Evolutionary conservation across 441 rosid species (phyloP).

Genomic region (Brassica balearica): DNA sequence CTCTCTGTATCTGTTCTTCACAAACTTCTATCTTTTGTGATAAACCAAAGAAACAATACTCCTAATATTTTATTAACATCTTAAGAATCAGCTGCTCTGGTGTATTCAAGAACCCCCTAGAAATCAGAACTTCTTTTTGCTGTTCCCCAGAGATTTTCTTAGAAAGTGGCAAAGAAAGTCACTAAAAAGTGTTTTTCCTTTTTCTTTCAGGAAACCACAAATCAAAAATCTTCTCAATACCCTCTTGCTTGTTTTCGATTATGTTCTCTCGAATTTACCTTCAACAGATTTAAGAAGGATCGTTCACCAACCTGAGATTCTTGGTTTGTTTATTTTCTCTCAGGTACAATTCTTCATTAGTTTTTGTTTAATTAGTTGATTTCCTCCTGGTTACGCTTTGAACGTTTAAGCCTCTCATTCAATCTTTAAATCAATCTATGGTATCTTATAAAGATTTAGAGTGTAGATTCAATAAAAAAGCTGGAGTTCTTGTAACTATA

Average conservation of each 20-base stretch:
- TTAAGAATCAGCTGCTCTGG: not conserved
- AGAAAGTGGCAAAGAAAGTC: constrained; percentile 20
- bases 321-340: constrained; percentile 1
- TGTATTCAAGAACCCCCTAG: constrained; percentile 16
- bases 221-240: constrained; percentile 4
- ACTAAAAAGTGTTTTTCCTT: not conserved
- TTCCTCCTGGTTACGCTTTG: constrained; percentile 11
- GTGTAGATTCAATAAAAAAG: constrained; percentile 5
- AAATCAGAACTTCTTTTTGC: constrained; percentile 24
- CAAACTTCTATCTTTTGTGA: constrained; percentile 12
- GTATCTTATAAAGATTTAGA: not conserved
- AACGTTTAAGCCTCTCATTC: constrained; percentile 6
- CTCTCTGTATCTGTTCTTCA: constrained; percentile 37
- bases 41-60: not conserved
- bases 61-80: not conserved
- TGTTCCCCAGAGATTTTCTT: constrained; percentile 26
- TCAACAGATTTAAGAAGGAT: constrained; percentile 8
- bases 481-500: constrained; percentile 5
- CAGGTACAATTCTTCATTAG: constrained; percentile 24
- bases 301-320: constrained; percentile 9
- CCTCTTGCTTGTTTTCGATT: constrained; percentile 2
- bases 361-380: not conserved
- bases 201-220: not conserved
- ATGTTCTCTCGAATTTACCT: not conserved
- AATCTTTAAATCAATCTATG: constrained; percentile 5